These are phyloP conservation scores for Heritiera littoralis DNA, from an alignment of 345 rosid genomes.

Conservation along the genomic window DNA sequence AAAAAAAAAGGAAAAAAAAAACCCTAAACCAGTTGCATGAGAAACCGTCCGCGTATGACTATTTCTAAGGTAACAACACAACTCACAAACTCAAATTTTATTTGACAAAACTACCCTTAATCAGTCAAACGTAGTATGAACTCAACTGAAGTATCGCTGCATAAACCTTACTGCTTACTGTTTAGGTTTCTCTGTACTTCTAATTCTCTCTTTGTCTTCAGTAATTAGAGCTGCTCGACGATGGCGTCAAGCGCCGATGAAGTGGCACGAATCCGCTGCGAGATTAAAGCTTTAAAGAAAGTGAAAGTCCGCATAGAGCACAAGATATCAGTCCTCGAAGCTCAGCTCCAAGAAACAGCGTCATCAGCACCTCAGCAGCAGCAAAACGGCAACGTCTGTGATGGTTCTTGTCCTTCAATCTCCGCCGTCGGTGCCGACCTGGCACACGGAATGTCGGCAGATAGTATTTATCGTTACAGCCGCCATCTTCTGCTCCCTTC, in stretches of 20 bases:
- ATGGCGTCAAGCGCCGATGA: constrained; percentile 45
- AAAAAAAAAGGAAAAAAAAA: not conserved
- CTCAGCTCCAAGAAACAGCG: constrained; percentile 51
- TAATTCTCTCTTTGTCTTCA: not conserved
- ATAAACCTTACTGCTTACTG: not conserved
- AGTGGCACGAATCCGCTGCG: constrained; percentile 35
- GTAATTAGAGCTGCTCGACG: not conserved
- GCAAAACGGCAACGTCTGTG: constrained; percentile 30
- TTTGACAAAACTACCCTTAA: not conserved
- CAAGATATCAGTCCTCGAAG: constrained; percentile 64
- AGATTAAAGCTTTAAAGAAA: constrained; percentile 51
- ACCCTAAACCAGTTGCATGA: not conserved
- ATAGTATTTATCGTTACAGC: constrained; percentile 83
- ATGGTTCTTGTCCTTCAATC: constrained; percentile 36
- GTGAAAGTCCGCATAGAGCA: constrained; percentile 52
- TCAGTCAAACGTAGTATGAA: not conserved
- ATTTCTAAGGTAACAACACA: too few species aligned
- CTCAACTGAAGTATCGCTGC: not conserved
- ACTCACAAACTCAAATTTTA: not conserved
- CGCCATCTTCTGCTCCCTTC: constrained; percentile 90
- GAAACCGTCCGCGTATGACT: not conserved
- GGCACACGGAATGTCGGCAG: constrained; percentile 58
- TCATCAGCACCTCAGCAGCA: not conserved
- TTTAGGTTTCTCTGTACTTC: not conserved
- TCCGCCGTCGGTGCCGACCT: constrained; percentile 33